phyloP scores from a whole-genome alignment of 2,329 filamentous ascomycete species.

The Neonectria magnoliae region DNA sequence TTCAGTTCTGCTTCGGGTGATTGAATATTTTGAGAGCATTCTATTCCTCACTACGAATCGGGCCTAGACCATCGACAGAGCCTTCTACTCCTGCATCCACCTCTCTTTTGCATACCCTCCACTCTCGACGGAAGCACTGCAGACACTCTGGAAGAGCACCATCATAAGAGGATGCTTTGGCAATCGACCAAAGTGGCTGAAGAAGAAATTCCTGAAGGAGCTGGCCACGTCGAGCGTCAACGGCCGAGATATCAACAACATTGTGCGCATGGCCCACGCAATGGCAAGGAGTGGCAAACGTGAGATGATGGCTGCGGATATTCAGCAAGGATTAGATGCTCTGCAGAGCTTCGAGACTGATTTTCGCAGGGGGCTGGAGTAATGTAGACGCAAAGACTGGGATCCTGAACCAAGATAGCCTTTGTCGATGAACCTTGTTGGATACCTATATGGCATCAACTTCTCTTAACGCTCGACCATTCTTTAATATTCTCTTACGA shows the following conservation, averaged over 20 bases:
- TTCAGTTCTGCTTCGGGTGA: neutral
- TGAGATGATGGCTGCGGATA: neutral
- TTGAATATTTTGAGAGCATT: conserved; percentile 8
- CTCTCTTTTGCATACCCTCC: conserved; percentile 9
- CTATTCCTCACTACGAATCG: conserved; percentile 8
- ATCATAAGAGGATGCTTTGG: neutral
- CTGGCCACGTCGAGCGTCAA: neutral
- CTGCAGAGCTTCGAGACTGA: neutral
- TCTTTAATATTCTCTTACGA: too few relatives aligned
- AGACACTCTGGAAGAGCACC: neutral
- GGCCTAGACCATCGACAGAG: neutral
- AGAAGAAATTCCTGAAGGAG: neutral
- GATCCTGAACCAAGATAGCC: too few relatives aligned
- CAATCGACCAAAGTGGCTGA: neutral
- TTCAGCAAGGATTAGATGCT: neutral
- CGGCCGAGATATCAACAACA: conserved; percentile 9
- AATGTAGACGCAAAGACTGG: too few relatives aligned
- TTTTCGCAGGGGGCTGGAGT: too few relatives aligned
- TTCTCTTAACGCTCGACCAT: too few relatives aligned
- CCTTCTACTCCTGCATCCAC: conserved; percentile 12
- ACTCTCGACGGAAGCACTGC: neutral
- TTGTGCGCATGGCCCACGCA: conserved; percentile 1
- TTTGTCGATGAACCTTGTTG: too few relatives aligned
- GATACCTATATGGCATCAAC: too few relatives aligned
- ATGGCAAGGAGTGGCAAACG: neutral